Evolutionary conservation across 805 yeast genomes (phyloP).

Genomic region (Cyberlindnera euphorbiae): DNA sequence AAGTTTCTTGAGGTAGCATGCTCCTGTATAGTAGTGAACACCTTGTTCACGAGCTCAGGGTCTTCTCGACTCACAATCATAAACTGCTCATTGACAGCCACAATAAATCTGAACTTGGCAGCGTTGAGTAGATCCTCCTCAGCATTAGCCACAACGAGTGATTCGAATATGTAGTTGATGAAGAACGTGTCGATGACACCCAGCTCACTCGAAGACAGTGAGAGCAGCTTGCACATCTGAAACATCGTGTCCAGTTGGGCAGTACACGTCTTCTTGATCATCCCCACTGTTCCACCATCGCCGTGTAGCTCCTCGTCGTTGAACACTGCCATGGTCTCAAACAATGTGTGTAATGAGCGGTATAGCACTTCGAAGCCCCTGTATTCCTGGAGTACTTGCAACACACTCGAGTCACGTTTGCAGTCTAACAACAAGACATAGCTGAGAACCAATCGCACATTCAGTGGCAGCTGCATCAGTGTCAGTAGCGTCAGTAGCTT

Average conservation of each 20-base stretch:
- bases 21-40: slow-evolving; percentile 48
- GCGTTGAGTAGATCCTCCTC: slow-evolving; percentile 57
- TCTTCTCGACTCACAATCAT: slow-evolving; percentile 48
- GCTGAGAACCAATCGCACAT: slow-evolving; percentile 37
- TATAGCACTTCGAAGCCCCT: slow-evolving; percentile 48
- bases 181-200: slow-evolving; percentile 38
- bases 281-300: slow-evolving; percentile 30
- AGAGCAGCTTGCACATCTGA: slow-evolving; percentile 48
- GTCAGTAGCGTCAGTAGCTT: slow-evolving; percentile 43
- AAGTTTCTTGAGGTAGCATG: slow-evolving; percentile 46
- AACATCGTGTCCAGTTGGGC: slow-evolving; percentile 48
- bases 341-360: slow-evolving; percentile 33
- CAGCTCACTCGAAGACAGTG: slow-evolving; percentile 40
- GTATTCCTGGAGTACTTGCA: slow-evolving; percentile 44
- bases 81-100: slow-evolving; percentile 83
- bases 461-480: slow-evolving; percentile 31
- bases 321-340: slow-evolving; percentile 15
- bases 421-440: slow-evolving; percentile 42
- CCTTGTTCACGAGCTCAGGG: slow-evolving; percentile 37
- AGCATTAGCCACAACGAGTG: slow-evolving; percentile 40
- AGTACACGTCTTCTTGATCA: slow-evolving; percentile 34
- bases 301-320: slow-evolving; percentile 24
- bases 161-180: slow-evolving; percentile 42
- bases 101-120: slow-evolving; percentile 62
- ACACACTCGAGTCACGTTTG: slow-evolving; percentile 35